Conservation (phyloP, 2,329 filamentous ascomycete genomes). For the Onygenales sp. region DNA sequence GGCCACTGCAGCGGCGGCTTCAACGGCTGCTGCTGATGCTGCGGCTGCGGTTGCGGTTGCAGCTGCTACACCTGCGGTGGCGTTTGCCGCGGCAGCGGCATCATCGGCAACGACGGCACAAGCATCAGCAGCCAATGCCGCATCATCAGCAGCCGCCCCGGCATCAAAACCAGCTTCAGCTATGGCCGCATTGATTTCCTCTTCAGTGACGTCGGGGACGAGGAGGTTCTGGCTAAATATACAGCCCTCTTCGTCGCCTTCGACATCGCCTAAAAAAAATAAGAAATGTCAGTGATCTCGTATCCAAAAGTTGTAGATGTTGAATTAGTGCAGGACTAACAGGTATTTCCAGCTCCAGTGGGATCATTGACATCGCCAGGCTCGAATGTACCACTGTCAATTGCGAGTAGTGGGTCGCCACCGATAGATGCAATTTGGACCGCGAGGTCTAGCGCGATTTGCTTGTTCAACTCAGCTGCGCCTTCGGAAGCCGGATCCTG, state of each 20-base stretch:
- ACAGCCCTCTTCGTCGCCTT: conserved; percentile 41
- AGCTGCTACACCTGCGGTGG: conserved; percentile 8
- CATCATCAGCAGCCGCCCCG: conserved; percentile 4
- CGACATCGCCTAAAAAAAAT: conserved; percentile 25
- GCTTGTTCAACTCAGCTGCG: conserved; percentile 51
- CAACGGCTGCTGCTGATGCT: conserved; percentile 1
- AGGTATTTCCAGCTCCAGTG: conserved; percentile 46
- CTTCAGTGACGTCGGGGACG: conserved; percentile 45
- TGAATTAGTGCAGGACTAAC: conserved; percentile 14
- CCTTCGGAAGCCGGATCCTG: conserved; percentile 56
- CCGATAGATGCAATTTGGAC: conserved; percentile 52
- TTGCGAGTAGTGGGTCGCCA: conserved; percentile 52
- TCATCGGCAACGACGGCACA: conserved; percentile 2
- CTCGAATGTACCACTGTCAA: conserved; percentile 54
- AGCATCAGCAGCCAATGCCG: neutral
- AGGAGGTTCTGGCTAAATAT: conserved; percentile 46
- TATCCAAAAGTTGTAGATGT: neutral
- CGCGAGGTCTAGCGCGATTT: conserved; percentile 50
- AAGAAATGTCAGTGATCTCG: neutral
- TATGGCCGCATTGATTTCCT: conserved; percentile 43
- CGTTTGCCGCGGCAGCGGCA: neutral
- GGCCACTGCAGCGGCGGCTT: conserved; percentile 5
- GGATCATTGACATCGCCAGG: conserved; percentile 46
- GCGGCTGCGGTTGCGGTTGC: conserved; percentile 7
- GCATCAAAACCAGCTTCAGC: conserved; percentile 15